Evolutionary conservation across 306 rosid species (phyloP), one percentile per base, ranked within the genome.

Genomic region (Castanea sativa): DNA sequence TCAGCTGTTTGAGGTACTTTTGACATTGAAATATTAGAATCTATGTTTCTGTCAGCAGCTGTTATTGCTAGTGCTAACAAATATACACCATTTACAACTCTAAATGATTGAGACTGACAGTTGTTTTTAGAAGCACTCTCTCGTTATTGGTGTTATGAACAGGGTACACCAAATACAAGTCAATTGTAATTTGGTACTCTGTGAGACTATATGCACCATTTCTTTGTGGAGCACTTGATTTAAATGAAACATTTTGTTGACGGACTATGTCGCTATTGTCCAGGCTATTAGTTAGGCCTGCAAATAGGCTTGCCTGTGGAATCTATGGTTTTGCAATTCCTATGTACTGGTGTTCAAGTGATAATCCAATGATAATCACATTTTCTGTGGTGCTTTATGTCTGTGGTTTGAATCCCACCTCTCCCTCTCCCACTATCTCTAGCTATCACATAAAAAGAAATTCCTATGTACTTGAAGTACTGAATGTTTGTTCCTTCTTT

Each of bases 1-100:
- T 79, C 93, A 93, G 85, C 92, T 96, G 79, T 96, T 96, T 81
- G 97, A 93, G 99, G 99, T 96, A 91, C 68, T 75, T 58, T 71
- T 45, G 77, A 78, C 79, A 23, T 76, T 73, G 70, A 23, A 55
- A 27, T 81, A 58, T 21, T 29, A 2, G 21, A 6, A 18, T 52
- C n/a, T 14, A 1, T 71, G 21, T 51, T 5, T 30, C 69, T 27
- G 30, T 61, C 12, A 61, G 18, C 32, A 10, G 32, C 27, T 61
- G 33, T 61, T 16, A 8, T 41, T 41, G 45, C 45, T 41, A 41
- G 45, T 41, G 11, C 45, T 41, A 41, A 41, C 45, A 41, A 41
- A 41, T 41, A 41, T 41, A 41, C 11, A 41, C 45, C 45, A 2
- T 41, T 11, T 8, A 41, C 11, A 41, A 41, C 11, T 41, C 45